These are phyloP conservation scores for Trametes cingulata DNA, from an alignment of 768 basidiomycete genomes.

Conservation along the genomic window DNA sequence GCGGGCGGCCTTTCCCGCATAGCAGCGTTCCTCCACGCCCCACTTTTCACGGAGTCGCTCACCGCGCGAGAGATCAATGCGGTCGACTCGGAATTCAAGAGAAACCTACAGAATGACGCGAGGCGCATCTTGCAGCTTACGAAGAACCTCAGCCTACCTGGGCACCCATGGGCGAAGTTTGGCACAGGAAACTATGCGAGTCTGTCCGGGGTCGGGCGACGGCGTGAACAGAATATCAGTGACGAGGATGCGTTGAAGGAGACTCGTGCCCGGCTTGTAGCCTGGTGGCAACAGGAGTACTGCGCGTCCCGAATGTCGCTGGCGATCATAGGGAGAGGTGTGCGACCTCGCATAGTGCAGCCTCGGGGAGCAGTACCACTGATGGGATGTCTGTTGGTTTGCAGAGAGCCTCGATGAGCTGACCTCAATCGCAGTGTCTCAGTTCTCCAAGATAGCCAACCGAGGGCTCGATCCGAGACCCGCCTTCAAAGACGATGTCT, in stretches of 20 bases:
- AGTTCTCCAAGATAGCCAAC: conserved; percentile 36
- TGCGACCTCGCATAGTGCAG: not conserved
- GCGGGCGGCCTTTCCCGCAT: conserved; percentile 40
- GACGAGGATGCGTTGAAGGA: conserved; percentile 41
- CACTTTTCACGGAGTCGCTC: conserved; percentile 46
- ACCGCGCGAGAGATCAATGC: conserved; percentile 53
- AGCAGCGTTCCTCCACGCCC: conserved; percentile 51
- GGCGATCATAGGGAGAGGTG: conserved; percentile 38
- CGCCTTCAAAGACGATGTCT: conserved; percentile 21
- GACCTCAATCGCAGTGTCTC: conserved; percentile 30
- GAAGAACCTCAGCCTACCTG: conserved; percentile 41
- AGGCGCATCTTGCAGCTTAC: conserved; percentile 52
- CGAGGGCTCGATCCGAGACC: conserved; percentile 31
- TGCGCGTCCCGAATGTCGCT: conserved; percentile 40
- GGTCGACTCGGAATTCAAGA: conserved; percentile 57
- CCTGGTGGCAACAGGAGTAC: conserved; percentile 42
- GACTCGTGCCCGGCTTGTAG: conserved; percentile 33
- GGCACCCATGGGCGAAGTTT: conserved; percentile 49
- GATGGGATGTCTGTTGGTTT: not conserved
- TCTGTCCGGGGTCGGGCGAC: conserved; percentile 20
- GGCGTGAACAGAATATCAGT: conserved; percentile 32
- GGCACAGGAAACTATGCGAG: conserved; percentile 46
- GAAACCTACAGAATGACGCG: conserved; percentile 51
- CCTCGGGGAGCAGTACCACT: too few species aligned
- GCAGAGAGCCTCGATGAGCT: conserved; percentile 39